Evolutionary conservation across 2,329 filamentous ascomycete genomes (phyloP), one percentile per base, ranked within the genome.

Genomic region (Monosporascus ibericus): DNA sequence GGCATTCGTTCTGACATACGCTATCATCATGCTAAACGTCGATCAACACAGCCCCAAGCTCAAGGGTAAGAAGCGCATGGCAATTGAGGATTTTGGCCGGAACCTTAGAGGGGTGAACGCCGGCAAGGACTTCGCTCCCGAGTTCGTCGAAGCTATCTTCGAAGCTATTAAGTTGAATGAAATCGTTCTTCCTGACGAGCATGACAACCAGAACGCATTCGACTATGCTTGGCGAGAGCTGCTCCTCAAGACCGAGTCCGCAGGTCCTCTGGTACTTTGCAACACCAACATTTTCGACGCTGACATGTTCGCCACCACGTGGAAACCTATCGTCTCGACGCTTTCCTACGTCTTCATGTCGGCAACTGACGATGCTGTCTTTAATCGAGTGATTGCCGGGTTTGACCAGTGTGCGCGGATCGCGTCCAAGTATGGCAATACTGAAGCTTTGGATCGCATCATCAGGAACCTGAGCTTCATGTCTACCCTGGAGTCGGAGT

Each of bases 281-380:
- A 81, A 95, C 60, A 96, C 92, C 5, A 97, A 96, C 65, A 85
- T 95, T 39, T 99, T 90, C 69, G 95, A 99, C 69, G 90, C 92
- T 4, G 92, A 99, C 66, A 96, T 99, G 90, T 99, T 99, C 68
- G 85, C 88, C 52, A 88, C 91, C 22, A 96, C 92, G 0, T 99
- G 95, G 94, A 91, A 84, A 66, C 92, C 95, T 0, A 91, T 99
- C 48, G 81, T 99, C 38, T 92, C 94, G 3, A 97, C 95, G 0
- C 75, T 99, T 51, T 95, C 94, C 14, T 99, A 97, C 66, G 94
- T 99, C 3, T 99, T 99, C 74, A 95, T 97, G 87, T 97, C 92
- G 37, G 95, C 95, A 17, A 95, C 91, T 0, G 95, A 99, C 65
- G 94, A 99, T 68, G 80, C 92, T 0, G 94, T 99, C 3, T 99